Evolutionary conservation across 2,329 filamentous ascomycete genomes (phyloP), one percentile per base, ranked within the genome.

Genomic region (Phyllosticta capitalensis): DNA sequence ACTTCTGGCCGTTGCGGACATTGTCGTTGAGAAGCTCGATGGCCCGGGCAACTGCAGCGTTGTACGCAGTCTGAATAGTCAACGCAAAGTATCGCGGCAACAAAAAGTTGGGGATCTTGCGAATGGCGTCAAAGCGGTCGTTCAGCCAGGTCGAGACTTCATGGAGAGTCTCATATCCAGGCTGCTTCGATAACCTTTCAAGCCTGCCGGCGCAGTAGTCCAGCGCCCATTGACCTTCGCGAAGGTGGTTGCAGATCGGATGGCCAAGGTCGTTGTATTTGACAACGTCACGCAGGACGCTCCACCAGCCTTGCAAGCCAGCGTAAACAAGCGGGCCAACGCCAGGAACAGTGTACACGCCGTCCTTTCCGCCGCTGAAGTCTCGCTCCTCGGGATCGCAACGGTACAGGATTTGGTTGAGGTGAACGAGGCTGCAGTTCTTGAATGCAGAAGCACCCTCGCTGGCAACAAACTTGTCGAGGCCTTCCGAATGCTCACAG

Each of bases 251-350:
- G 72, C 92, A 97, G 10, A 99, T 81, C 0, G 94, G 89, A 70
- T 99, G 94, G 0, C 89, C 94, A 9, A 99, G 82, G 69, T 97
- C 85, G 71, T 99, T 99, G 64, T 94, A 85, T 55, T 81, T 83
- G 66, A 97, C 89, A 63, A 99, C 87, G 60, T 88, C 81, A 66
- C 90, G 87, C 50, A 99, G 77, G 0, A 96, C 79, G 70, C 91
- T 96, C 91, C 92, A 96, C 92, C 94, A 99, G 45, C 95, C 95
- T 72, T 99, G 94, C n/a, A 99, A 80, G 62, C 94, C 94, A 62
- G 92, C 92, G 72, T 97, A 99, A 1, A 96, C 89, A 50, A 96
- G 81, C 61, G 88, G 85, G 2, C 92, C 92, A 68, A 91, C 79
- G 1, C 86, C 86, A 1, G 94, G 94, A 64, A 99, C 87, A 56